Conservation (phyloP, 257 asterid species). For the Solanum chiquidenum region DNA sequence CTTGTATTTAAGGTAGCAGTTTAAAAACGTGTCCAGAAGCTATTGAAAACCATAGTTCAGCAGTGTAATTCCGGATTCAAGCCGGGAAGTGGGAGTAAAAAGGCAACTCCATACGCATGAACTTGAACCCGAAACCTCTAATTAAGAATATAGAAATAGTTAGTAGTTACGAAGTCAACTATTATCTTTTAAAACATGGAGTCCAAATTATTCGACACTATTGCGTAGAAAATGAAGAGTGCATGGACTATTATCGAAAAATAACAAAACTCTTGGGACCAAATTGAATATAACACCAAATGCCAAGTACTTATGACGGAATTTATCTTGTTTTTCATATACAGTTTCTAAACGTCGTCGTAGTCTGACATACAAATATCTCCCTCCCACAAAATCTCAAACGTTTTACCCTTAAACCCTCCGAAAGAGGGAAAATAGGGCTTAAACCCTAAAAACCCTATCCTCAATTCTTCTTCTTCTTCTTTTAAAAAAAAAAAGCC, state of each 20-base stretch:
- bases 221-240: not conserved
- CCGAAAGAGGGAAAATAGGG: not conserved
- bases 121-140: too few relatives aligned
- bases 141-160: too few relatives aligned
- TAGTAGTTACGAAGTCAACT: not conserved
- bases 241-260: not conserved
- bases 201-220: not conserved
- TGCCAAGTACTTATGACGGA: not conserved
- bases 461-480: not conserved
- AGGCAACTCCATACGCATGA: too few relatives aligned
- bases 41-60: too few relatives aligned
- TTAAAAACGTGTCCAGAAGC: not conserved
- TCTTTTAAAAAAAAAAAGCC: not conserved
- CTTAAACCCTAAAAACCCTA: slow-evolving; percentile 48
- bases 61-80: too few relatives aligned
- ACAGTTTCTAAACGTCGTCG: not conserved
- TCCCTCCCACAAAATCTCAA: not conserved
- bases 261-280: not conserved
- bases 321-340: not conserved
- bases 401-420: not conserved
- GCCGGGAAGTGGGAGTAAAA: too few relatives aligned
- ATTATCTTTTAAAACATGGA: not conserved
- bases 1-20: not conserved
- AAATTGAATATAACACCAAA: not conserved
- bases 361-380: not conserved